Conservation (phyloP, 2,329 filamentous ascomycete genomes). For the Penicillium sumatraense region DNA sequence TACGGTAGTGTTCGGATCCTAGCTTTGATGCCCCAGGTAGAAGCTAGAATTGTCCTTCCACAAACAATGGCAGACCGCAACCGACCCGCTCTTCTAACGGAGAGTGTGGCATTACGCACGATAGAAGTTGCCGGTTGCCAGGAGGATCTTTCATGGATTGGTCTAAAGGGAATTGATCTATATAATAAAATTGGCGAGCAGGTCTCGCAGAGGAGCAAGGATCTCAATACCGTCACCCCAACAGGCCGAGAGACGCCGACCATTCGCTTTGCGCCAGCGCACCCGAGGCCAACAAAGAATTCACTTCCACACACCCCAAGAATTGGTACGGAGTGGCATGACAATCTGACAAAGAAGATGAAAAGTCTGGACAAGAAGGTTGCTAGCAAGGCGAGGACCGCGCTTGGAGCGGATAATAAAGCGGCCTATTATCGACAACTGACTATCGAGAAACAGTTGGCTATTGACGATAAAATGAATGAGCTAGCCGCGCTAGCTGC, state of each 20-base stretch:
- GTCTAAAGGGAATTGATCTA: slow-evolving; percentile 31
- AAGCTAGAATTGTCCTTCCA: slow-evolving; percentile 65
- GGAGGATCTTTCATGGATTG: slow-evolving; percentile 33
- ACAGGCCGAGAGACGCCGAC: slow-evolving; percentile 30
- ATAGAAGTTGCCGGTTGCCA: slow-evolving; percentile 59
- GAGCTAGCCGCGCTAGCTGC: neutral
- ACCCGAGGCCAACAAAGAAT: slow-evolving; percentile 14
- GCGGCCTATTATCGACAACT: neutral
- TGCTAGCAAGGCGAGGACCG: neutral
- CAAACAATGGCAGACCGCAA: slow-evolving; percentile 59
- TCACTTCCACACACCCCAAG: slow-evolving; percentile 40
- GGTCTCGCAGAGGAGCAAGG: slow-evolving; percentile 35
- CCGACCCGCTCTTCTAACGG: slow-evolving; percentile 62
- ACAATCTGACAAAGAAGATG: slow-evolving; percentile 12
- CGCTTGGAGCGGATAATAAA: neutral
- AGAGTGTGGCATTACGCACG: slow-evolving; percentile 50
- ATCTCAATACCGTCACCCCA: slow-evolving; percentile 36
- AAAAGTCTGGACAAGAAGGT: slow-evolving; percentile 7
- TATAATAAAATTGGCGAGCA: slow-evolving; percentile 28
- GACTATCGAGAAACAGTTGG: neutral
- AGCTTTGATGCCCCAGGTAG: slow-evolving; percentile 68
- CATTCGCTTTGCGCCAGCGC: slow-evolving; percentile 30
- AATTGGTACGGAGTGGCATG: slow-evolving; percentile 25
- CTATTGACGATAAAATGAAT: neutral
- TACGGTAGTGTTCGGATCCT: slow-evolving; percentile 83